These are phyloP conservation scores for Podaxis sp. DNA, from an alignment of 768 basidiomycete genomes.

Conservation along the genomic window DNA sequence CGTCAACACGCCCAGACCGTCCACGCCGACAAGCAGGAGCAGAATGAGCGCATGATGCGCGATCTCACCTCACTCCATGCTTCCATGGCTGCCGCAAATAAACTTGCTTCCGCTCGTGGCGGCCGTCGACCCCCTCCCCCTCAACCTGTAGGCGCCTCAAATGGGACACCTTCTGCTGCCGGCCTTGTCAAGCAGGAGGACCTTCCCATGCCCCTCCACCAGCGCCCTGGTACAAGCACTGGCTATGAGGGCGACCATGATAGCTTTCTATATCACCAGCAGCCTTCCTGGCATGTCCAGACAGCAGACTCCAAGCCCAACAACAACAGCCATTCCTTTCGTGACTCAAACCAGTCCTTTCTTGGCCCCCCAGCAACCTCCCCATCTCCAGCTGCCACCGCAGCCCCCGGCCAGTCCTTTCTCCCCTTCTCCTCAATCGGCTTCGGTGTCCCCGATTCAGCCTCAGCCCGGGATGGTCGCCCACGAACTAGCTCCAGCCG, in stretches of 20 bases:
- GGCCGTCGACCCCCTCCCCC: conserved; percentile 20
- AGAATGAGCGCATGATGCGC: conserved; percentile 91
- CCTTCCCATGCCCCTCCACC: conserved; percentile 30
- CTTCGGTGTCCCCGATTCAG: conserved; percentile 28
- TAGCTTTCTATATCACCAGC: conserved; percentile 30
- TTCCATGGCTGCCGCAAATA: conserved; percentile 64
- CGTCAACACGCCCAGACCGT: conserved; percentile 97
- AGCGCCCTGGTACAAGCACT: conserved; percentile 69
- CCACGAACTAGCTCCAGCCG: conserved; percentile 38
- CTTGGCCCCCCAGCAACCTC: conserved; percentile 37
- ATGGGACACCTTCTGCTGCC: conserved; percentile 17
- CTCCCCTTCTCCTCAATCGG: conserved; percentile 46
- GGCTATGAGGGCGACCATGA: conserved; percentile 60
- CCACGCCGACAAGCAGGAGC: conserved; percentile 89
- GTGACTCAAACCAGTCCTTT: conserved; percentile 81
- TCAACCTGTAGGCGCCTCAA: conserved; percentile 17
- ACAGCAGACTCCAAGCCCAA: conserved; percentile 14
- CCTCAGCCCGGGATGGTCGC: conserved; percentile 19
- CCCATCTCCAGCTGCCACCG: conserved; percentile 30
- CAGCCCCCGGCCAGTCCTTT: conserved; percentile 65
- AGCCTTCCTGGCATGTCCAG: conserved; percentile 10
- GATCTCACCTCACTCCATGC: conserved; percentile 83
- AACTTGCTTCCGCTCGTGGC: conserved; percentile 25
- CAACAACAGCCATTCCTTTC: conserved; percentile 61
- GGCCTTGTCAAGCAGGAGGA: conserved; percentile 43